Evolutionary conservation across 2,329 filamentous ascomycete species (phyloP).

Genomic region (Alternaria longipes): DNA sequence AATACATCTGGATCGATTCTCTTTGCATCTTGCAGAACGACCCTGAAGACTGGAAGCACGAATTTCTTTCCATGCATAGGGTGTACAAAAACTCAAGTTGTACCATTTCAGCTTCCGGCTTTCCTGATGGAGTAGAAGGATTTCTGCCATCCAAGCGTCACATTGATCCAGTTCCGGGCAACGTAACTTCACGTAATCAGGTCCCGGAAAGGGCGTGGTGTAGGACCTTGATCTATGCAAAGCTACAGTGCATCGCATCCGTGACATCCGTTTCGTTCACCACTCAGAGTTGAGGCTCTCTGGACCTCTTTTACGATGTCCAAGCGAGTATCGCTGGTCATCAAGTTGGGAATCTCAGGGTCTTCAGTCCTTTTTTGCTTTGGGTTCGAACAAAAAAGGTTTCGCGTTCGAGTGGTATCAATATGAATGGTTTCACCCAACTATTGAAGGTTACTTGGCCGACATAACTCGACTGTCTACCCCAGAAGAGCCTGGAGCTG

Average conservation of each 20-base stretch:
- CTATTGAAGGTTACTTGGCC: too few species aligned
- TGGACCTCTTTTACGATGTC: not conserved
- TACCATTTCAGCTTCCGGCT: not conserved
- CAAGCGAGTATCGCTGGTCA: not conserved
- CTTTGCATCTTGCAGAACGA: not conserved
- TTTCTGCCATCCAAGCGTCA: not conserved
- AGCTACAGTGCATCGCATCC: not conserved
- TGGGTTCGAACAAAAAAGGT: rapidly evolving
- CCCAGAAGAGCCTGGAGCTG: too few species aligned
- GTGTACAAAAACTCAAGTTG: not conserved
- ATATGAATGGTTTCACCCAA: not conserved
- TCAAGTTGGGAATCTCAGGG: too few species aligned
- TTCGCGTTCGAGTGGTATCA: not conserved
- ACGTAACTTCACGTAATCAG: not conserved
- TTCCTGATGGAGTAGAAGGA: rapidly evolving
- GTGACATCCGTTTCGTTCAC: too few species aligned
- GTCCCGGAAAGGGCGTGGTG: too few species aligned
- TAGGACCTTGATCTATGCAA: too few species aligned
- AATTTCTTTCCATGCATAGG: not conserved
- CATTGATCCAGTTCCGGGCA: not conserved
- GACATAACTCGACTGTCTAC: too few species aligned
- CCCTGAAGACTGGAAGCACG: not conserved
- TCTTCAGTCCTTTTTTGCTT: not conserved
- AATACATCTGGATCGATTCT: not conserved
- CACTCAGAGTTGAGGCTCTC: not conserved